Percentiles rank a stretch among this genome's conserved stretches.
Evolutionary conservation across 2,329 filamentous ascomycete species (phyloP).

Genomic region (Chaetomium sp.): DNA sequence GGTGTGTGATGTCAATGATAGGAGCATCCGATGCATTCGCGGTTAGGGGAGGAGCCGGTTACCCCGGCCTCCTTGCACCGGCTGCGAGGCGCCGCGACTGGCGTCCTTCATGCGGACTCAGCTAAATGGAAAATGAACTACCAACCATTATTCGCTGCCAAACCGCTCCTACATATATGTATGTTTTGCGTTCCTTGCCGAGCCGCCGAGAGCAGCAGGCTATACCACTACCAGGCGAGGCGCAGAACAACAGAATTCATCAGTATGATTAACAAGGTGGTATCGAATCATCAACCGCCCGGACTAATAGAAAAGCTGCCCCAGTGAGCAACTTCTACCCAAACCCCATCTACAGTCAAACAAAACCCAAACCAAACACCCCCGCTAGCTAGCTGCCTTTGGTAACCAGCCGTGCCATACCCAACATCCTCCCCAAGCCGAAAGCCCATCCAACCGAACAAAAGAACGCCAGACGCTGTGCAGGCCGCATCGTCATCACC

Average conservation of each 20-base stretch:
- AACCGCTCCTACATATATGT: background rate
- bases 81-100: background rate
- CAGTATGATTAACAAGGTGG: slow-evolving; percentile 20
- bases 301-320: background rate
- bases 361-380: background rate
- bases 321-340: background rate
- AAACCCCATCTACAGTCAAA: background rate
- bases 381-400: background rate
- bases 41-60: background rate
- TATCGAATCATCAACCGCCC: slow-evolving; percentile 12
- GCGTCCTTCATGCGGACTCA: background rate
- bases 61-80: background rate
- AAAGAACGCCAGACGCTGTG: slow-evolving; percentile 20
- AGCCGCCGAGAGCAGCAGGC: background rate
- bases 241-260: background rate
- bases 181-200: background rate
- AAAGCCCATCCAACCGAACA: background rate
- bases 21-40: background rate
- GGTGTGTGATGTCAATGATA: background rate
- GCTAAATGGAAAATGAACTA: background rate
- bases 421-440: background rate
- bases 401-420: background rate
- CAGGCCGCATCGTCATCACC: background rate
- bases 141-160: background rate
- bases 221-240: background rate